Conservation (phyloP, 257 asterid genomes). For the Plantago major region DNA sequence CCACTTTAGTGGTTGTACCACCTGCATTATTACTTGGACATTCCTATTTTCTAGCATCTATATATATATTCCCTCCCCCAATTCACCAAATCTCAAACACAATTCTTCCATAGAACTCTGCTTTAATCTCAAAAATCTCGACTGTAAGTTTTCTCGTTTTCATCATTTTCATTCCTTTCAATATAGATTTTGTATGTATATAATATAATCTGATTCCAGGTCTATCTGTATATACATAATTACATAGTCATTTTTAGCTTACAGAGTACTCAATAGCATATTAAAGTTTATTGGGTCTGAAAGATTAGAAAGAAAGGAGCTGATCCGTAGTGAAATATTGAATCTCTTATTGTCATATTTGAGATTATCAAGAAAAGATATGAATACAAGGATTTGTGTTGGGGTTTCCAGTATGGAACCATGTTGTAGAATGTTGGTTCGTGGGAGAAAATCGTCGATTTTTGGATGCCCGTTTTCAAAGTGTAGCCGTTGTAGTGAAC, state of each 20-base stretch:
- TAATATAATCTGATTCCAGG: not conserved
- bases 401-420: slow-evolving; percentile 59
- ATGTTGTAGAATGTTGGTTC: slow-evolving; percentile 38
- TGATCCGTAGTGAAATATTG: slow-evolving; percentile 1
- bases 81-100: not conserved
- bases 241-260: slow-evolving; percentile 3
- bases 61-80: slow-evolving; percentile 24
- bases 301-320: not conserved
- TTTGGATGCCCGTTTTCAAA: slow-evolving; percentile 42
- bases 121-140: slow-evolving; percentile 15
- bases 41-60: slow-evolving; percentile 28
- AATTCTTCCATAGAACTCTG: slow-evolving; percentile 16
- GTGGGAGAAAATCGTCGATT: slow-evolving; percentile 43
- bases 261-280: slow-evolving; percentile 30
- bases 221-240: slow-evolving; percentile 20
- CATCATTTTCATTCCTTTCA: not conserved
- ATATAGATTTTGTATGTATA: not conserved
- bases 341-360: slow-evolving; percentile 16
- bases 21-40: slow-evolving; percentile 24
- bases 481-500: slow-evolving; percentile 21
- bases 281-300: slow-evolving; percentile 31
- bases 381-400: slow-evolving; percentile 50
- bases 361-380: slow-evolving; percentile 18
- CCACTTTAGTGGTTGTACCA: slow-evolving; percentile 20
- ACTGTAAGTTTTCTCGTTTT: slow-evolving; percentile 32